A percentile compares a stretch with the other conserved stretches of the same genome.
Conservation (phyloP, 306 rosid genomes). For the Spatholobus suberectus region DNA sequence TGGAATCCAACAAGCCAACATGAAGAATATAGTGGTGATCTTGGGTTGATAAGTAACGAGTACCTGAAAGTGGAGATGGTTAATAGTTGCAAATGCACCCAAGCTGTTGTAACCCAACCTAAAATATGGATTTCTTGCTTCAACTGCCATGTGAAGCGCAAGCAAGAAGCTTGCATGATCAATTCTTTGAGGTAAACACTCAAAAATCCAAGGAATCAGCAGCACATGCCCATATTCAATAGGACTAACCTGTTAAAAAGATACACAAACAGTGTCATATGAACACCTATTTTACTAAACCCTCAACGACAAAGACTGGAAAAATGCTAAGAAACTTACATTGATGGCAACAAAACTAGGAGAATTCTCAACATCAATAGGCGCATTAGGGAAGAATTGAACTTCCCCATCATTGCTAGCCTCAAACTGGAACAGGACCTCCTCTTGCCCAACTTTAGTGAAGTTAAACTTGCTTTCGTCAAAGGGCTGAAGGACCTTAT, state of each 20-base stretch:
- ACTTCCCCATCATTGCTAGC: slow-evolving; percentile 67
- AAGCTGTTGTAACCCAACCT: slow-evolving; percentile 96
- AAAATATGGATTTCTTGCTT: slow-evolving; percentile 83
- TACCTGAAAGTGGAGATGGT: slow-evolving; percentile 99
- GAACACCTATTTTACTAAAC: neutral
- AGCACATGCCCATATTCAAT: slow-evolving; percentile 98
- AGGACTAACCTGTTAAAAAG: slow-evolving; percentile 86
- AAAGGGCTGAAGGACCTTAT: slow-evolving; percentile 95
- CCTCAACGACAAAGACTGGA: neutral
- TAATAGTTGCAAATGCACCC: slow-evolving; percentile 98
- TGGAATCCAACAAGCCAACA: neutral
- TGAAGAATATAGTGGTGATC: neutral
- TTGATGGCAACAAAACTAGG: slow-evolving; percentile 93
- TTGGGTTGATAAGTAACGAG: neutral
- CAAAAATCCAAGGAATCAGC: slow-evolving; percentile 82
- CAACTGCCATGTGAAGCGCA: slow-evolving; percentile 91
- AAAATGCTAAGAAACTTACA: slow-evolving; percentile 47
- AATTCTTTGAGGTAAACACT: slow-evolving; percentile 87
- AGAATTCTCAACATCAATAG: slow-evolving; percentile 73
- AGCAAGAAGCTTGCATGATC: slow-evolving; percentile 81
- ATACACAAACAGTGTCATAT: neutral
- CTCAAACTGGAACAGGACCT: slow-evolving; percentile 86
- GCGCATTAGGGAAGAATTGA: slow-evolving; percentile 73
- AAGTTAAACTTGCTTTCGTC: slow-evolving; percentile 93
- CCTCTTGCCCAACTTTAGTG: slow-evolving; percentile 98